phyloP scores from a whole-genome alignment of 495 filamentous ascomycete genomes.

The Gamarada debralockiae region DNA sequence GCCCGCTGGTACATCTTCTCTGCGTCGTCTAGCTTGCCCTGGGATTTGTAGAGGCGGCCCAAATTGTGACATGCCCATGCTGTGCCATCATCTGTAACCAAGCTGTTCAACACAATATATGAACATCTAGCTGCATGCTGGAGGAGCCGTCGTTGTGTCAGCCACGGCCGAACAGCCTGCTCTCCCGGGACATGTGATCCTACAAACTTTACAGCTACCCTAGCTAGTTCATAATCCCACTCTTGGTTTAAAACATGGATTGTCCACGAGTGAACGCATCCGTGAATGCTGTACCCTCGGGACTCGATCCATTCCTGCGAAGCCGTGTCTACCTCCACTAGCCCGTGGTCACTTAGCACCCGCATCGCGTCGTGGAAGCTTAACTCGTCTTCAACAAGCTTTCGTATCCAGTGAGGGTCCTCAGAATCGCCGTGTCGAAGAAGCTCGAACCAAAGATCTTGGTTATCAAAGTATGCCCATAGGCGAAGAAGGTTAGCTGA shows the following conservation, averaged over 20 bases:
- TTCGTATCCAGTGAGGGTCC: constrained; percentile 11
- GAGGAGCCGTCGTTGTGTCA: too few species aligned
- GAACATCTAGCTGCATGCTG: constrained; percentile 28
- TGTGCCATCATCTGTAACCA: not conserved
- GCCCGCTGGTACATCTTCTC: too few species aligned
- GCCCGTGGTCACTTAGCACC: constrained; percentile 18
- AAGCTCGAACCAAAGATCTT: constrained; percentile 47
- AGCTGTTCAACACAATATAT: not conserved
- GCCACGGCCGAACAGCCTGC: constrained; percentile 23
- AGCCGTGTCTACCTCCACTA: too few species aligned
- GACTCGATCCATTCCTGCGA: too few species aligned
- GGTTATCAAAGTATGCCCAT: constrained; percentile 43
- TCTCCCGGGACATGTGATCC: not conserved
- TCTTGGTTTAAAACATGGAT: too few species aligned
- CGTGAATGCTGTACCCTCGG: too few species aligned
- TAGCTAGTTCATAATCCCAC: constrained; percentile 23
- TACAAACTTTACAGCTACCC: not conserved
- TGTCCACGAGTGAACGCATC: too few species aligned
- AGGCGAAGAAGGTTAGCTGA: constrained; percentile 37
- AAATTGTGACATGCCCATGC: constrained; percentile 18
- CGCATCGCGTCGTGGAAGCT: not conserved
- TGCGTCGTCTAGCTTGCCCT: constrained; percentile 22
- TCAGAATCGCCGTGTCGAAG: constrained; percentile 7
- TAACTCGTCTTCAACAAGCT: too few species aligned
- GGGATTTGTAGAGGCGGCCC: constrained; percentile 23